These are phyloP conservation scores for Quercus bicolor DNA, from an alignment of 306 rosid species.

Conservation along the genomic window DNA sequence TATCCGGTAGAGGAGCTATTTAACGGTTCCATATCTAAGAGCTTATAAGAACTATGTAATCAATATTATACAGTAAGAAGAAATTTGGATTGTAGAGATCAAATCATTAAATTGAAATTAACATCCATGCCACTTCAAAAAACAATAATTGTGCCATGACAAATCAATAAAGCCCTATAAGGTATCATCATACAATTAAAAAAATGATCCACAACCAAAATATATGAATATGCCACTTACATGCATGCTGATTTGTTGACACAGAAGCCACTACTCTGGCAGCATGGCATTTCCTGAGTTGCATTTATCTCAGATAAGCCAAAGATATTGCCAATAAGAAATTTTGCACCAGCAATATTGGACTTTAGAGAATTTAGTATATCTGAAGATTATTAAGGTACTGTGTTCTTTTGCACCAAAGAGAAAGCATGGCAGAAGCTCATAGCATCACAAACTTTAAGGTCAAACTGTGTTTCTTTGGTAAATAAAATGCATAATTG, in stretches of 20 bases:
- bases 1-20: not conserved
- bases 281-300: constrained; percentile 29
- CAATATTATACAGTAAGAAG: constrained; percentile 1
- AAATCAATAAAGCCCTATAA: not conserved
- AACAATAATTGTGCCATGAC: constrained; percentile 3
- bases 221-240: constrained; percentile 43
- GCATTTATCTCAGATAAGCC: constrained; percentile 43
- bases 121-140: constrained; percentile 9
- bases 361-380: constrained; percentile 55
- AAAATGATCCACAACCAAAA: not conserved
- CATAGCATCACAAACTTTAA: not conserved
- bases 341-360: constrained; percentile 42
- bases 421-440: not conserved
- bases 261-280: constrained; percentile 33
- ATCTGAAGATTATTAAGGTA: constrained; percentile 66
- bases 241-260: constrained; percentile 45
- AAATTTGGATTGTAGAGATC: constrained; percentile 5
- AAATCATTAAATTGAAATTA: not conserved
- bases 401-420: not conserved
- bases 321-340: constrained; percentile 51
- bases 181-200: not conserved
- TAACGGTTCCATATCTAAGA: not conserved
- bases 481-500: not conserved
- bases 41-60: not conserved
- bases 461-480: constrained; percentile 16